phyloP scores from a whole-genome alignment of 2,329 filamentous ascomycete species.

The Penicillium sp. region DNA sequence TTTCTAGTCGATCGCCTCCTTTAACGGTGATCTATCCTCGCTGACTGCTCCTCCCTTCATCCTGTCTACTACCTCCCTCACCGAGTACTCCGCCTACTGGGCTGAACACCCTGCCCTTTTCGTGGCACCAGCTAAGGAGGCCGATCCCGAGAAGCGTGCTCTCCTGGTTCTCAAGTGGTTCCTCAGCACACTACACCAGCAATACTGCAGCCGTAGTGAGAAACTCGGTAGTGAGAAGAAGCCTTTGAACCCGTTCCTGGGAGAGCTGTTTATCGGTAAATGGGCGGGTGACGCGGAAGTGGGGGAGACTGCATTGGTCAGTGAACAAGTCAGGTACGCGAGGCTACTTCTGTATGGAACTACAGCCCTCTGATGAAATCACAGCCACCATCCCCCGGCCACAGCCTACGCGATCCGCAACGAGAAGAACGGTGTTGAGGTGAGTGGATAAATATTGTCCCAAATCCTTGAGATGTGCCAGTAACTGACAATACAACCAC shows the following conservation, averaged over 20 bases:
- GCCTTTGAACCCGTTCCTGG: conserved; percentile 92
- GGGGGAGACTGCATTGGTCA: conserved; percentile 81
- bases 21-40: conserved; percentile 77
- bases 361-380: conserved; percentile 6
- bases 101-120: conserved; percentile 74
- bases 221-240: conserved; percentile 92
- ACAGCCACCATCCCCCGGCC: conserved; percentile 82
- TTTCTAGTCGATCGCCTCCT: conserved; percentile 66
- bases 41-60: conserved; percentile 81
- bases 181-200: conserved; percentile 85
- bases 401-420: conserved; percentile 95
- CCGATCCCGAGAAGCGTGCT: conserved; percentile 76
- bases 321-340: conserved; percentile 78
- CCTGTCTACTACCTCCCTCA: conserved; percentile 72
- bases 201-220: conserved; percentile 73
- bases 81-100: conserved; percentile 82
- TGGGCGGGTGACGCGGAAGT: conserved; percentile 71
- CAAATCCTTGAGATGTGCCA: background rate
- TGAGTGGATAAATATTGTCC: conserved; percentile 23
- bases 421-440: conserved; percentile 70
- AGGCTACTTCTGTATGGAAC: background rate
- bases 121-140: conserved; percentile 74
- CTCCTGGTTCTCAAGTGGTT: conserved; percentile 96
- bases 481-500: conserved; percentile 3
- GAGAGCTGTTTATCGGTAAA: conserved; percentile 87